A percentile compares a stretch with the other conserved stretches of the same genome.
phyloP scores from a whole-genome alignment of 805 yeast species.

The Ogataea trehaloabstinens region DNA sequence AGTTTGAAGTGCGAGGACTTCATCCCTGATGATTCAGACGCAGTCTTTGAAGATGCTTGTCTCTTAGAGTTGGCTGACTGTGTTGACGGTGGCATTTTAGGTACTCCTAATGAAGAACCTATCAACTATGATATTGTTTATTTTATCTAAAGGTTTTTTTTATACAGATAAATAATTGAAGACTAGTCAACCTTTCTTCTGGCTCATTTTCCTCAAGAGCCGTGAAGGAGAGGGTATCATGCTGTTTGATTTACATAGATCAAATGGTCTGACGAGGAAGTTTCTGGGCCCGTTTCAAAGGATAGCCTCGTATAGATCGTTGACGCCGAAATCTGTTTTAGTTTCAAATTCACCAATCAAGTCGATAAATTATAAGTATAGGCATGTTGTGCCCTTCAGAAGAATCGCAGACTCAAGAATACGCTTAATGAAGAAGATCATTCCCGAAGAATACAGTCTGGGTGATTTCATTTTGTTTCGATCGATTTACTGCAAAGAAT shows the following conservation, averaged over 20 bases:
- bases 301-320: slow-evolving; percentile 1
- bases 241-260: too few relatives aligned
- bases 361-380: slow-evolving; percentile 12
- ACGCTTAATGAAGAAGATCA: slow-evolving; percentile 17
- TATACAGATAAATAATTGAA: too few relatives aligned
- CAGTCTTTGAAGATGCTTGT: slow-evolving; percentile 15
- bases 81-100: neutral
- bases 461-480: slow-evolving; percentile 19
- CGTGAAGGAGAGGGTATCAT: too few relatives aligned
- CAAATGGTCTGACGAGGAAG: too few relatives aligned
- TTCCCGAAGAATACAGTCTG: slow-evolving; percentile 24
- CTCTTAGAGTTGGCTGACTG: neutral
- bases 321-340: slow-evolving; percentile 7
- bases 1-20: slow-evolving; percentile 15
- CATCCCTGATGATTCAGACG: slow-evolving; percentile 11
- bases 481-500: slow-evolving; percentile 19
- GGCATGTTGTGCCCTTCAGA: slow-evolving; percentile 15
- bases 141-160: too few relatives aligned
- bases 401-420: slow-evolving; percentile 24
- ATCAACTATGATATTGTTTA: slow-evolving; percentile 3
- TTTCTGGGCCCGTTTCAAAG: neutral
- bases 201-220: too few relatives aligned
- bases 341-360: slow-evolving; percentile 1
- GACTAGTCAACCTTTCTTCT: too few relatives aligned
- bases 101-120: neutral